Conservation (phyloP, 768 basidiomycete species). For the Hygrophoropsis aurantiaca region DNA sequence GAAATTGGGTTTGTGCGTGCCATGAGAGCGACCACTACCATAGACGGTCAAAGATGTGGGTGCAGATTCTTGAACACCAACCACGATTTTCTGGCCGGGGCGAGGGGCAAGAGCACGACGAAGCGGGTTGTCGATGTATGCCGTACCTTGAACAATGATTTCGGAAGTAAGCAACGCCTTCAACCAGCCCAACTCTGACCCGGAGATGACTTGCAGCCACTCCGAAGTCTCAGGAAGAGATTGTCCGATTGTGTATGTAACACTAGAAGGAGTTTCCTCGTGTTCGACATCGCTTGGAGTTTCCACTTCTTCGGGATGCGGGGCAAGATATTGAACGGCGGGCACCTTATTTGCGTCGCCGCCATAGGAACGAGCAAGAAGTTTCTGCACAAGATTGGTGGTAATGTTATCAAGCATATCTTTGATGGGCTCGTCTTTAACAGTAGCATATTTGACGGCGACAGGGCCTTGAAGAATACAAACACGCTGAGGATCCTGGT, state of each 20-base stretch:
- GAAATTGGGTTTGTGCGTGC: constrained; percentile 69
- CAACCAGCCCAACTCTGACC: constrained; percentile 81
- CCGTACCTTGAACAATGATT: constrained; percentile 83
- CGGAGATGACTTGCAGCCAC: constrained; percentile 87
- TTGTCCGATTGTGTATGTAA: constrained; percentile 52
- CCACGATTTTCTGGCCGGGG: constrained; percentile 70
- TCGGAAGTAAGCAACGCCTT: constrained; percentile 78
- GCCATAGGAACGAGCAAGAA: constrained; percentile 75
- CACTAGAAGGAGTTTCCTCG: constrained; percentile 40
- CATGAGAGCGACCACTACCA: constrained; percentile 80
- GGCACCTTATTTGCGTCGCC: constrained; percentile 79
- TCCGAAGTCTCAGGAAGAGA: constrained; percentile 57
- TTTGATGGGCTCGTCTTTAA: constrained; percentile 93
- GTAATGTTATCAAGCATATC: constrained; percentile 91
- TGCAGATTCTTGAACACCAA: constrained; percentile 44
- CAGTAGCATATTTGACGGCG: constrained; percentile 81
- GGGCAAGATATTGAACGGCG: constrained; percentile 79
- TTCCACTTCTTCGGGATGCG: constrained; percentile 39
- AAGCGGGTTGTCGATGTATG: constrained; percentile 88
- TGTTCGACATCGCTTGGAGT: constrained; percentile 42
- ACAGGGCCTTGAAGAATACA: constrained; percentile 98
- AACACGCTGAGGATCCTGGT: constrained; percentile 97
- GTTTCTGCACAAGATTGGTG: constrained; percentile 68
- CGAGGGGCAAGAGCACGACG: constrained; percentile 86
- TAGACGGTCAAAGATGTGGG: constrained; percentile 65